phyloP scores from a whole-genome alignment of 2,329 filamentous ascomycete genomes.

The Venturia carpophila region DNA sequence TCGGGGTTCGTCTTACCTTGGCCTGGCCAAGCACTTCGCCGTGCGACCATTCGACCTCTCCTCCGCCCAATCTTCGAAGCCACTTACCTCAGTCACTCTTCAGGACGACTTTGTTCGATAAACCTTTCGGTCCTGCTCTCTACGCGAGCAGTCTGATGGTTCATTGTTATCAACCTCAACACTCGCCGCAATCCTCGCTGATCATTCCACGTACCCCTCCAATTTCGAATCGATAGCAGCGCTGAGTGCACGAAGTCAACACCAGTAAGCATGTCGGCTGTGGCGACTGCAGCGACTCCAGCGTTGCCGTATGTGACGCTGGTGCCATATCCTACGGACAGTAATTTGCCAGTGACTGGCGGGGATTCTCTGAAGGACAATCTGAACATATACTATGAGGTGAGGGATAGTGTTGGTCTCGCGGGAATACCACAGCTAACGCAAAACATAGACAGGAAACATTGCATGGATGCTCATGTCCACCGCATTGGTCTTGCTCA shows the following conservation, averaged over 20 bases:
- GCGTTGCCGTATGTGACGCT: conserved; percentile 27
- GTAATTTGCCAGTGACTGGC: conserved; percentile 56
- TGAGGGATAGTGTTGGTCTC: conserved; percentile 34
- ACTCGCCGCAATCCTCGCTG: background rate
- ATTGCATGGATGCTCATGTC: conserved; percentile 73
- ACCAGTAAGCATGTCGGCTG: conserved; percentile 9
- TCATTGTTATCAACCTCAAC: background rate
- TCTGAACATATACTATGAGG: conserved; percentile 79
- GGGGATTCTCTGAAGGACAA: conserved; percentile 60
- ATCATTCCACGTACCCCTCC: background rate
- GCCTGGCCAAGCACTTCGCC: background rate
- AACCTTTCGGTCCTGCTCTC: background rate
- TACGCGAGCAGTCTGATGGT: background rate
- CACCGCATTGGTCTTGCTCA: conserved; percentile 74
- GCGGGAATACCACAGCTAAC: conserved; percentile 12
- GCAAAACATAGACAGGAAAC: conserved; percentile 56
- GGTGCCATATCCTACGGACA: conserved; percentile 45
- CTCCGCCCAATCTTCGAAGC: background rate
- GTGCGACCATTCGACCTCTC: background rate
- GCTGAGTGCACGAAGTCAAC: background rate
- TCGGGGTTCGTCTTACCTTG: background rate
- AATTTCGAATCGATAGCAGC: background rate
- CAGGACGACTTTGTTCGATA: background rate
- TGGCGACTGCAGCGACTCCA: conserved; percentile 9
- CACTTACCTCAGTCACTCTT: background rate